Base-by-base conservation (phyloP, 1,139 yeast species). In the Suhomyces bolitotheri region DNA sequence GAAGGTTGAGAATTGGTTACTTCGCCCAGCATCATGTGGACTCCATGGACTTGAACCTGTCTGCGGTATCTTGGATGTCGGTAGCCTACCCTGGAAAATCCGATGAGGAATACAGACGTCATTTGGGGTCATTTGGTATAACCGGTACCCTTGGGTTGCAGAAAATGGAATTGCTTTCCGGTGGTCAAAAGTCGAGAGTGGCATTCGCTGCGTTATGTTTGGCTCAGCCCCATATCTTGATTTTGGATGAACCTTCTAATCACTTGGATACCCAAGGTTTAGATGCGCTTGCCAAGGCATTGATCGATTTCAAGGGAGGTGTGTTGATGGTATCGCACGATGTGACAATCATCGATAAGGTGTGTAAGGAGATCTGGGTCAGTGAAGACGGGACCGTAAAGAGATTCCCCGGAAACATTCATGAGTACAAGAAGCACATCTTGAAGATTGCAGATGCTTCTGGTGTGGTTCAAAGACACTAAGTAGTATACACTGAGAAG, bases 11-110 rank as follows among this genome's bases (percentile, higher is more conserved):
- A 64, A 84, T 92, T 34, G 98, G 96, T 13, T 94, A 94, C 63
- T 92, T 92, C 68, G 97, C 99, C n/a, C 99, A 92, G 67, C 98
- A 92, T 60, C 98, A 92, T 56, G 95, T 92, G 47, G 99, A 92
- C 55, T 84, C 92, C n/a, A 87, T 92, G 96, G 98, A 92, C 55
- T 68, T 90, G 50, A 71, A 64, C n/a, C 66, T 80, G 33, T 84
- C 89, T 39, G 97, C 98, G 0, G 97, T 92, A 7, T 82, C 84
- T 37, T 92, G 97, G 97, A 79, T 92, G 89, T 83, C 96, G 7
- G 73, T 77, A 44, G 77, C 85, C 4, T 88, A 73, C 70, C 98
- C 97, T 2, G 97, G 98, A 36, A 88, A 83, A 58, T 78, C 90
- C 2, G 98, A 90, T 56, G 98, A 92, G 66, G 98, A 94, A 60